phyloP scores from a whole-genome alignment of 257 asterid genomes.

The Ligustrum vulgare region DNA sequence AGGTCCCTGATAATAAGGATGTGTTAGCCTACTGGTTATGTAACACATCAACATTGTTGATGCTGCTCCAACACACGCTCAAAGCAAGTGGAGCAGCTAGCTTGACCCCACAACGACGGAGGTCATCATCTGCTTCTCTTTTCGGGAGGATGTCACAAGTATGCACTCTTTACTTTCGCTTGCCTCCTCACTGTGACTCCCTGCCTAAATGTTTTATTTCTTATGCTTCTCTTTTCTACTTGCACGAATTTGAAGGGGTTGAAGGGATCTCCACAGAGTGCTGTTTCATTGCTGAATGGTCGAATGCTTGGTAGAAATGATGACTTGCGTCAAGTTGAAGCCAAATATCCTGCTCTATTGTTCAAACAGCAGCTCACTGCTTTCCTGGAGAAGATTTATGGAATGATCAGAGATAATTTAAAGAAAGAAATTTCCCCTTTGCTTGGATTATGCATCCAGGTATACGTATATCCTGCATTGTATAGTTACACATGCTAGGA shows the following conservation, averaged over 20 bases:
- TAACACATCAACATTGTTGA: constrained; percentile 85
- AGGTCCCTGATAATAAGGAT: constrained; percentile 88
- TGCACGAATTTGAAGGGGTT: constrained; percentile 54
- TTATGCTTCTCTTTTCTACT: neutral
- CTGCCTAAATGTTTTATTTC: neutral
- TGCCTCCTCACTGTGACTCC: neutral
- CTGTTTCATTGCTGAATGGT: constrained; percentile 79
- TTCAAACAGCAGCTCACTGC: constrained; percentile 99
- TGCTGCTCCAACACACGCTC: constrained; percentile 98
- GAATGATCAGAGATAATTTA: constrained; percentile 88
- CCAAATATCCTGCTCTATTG: constrained; percentile 95
- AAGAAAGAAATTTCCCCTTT: constrained; percentile 95
- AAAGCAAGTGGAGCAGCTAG: constrained; percentile 97
- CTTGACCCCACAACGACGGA: constrained; percentile 90
- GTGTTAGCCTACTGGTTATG: constrained; percentile 92
- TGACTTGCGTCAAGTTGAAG: constrained; percentile 96
- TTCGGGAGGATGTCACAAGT: constrained; percentile 99
- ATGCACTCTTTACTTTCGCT: constrained; percentile 27
- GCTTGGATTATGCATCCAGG: constrained; percentile 98
- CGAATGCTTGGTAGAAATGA: constrained; percentile 88
- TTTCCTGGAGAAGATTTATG: constrained; percentile 97
- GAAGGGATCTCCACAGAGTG: constrained; percentile 92
- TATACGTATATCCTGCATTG: constrained; percentile 44
- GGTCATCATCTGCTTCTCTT: constrained; percentile 94
- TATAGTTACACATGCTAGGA: constrained; percentile 9